Evolutionary conservation across 768 basidiomycete genomes (phyloP), one percentile per base, ranked within the genome.

Genomic region (Auricularia sp.): DNA sequence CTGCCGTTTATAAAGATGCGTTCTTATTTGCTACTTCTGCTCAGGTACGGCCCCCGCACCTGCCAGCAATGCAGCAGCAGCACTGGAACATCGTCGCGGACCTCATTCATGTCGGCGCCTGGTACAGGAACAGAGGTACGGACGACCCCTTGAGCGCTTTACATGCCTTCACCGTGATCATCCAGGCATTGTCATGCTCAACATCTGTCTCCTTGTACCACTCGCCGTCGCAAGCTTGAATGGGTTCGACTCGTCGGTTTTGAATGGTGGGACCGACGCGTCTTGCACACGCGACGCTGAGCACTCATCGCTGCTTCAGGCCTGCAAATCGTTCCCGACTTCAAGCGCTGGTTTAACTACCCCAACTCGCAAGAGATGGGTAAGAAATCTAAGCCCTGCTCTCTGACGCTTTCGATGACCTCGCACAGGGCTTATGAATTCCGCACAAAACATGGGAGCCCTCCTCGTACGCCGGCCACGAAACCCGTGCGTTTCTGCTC

Each of bases 231-330:
- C 86, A 18, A 76, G 81, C 14, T 81, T 82, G 61, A 89, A 88
- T 73, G 88, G 89, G 33, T 80, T 86, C 62, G 85, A 88, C 71
- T 84, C 85, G 3, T 87, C 86, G n/a, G 74, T 87, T 56, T 78
- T 87, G 16, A 88, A 87, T 69, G 79, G 79, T 77, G 13, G 7
- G 39, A 7, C 44, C n/a, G 70, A 61, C 33, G 47, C 45, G n/a
- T 29, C 56, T 3, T 10, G 24, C 35, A 47, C 36, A 59, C 4
- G 35, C 3, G 24, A 24, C 14, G n/a, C n/a, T 58, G 36, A 24
- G 39, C 29, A 18, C 39, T 21, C 37, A 45, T 33, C 54, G 21
- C 62, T 13, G 33, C 61, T 36, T 2, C 65, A 87, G 88, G 87
- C 65, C 77, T 90, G 35, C 87, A 88, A 72, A 85, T 88, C 65